These are phyloP conservation scores for Cymodocea nodosa DNA, from an alignment of 116 monocot genomes.

Conservation along the genomic window DNA sequence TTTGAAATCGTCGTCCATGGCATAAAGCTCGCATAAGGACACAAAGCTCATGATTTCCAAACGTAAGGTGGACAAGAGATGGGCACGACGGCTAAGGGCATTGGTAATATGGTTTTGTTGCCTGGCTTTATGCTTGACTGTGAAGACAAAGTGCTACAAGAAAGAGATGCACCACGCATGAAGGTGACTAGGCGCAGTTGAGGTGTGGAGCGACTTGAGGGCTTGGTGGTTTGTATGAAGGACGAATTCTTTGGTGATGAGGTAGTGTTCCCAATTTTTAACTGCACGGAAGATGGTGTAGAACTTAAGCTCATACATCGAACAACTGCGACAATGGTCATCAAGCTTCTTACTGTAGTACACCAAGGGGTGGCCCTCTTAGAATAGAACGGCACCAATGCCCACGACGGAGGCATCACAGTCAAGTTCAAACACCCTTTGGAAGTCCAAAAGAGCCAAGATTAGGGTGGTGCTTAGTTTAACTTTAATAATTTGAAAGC, in stretches of 20 bases:
- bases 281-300: slow-evolving; percentile 3
- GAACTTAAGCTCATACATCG: slow-evolving; percentile 6
- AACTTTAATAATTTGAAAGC: neutral
- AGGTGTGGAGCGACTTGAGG: neutral
- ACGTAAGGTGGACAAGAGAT: no score
- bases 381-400: slow-evolving; percentile 1
- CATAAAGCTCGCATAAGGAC: no score
- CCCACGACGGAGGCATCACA: slow-evolving; percentile 6
- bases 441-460: slow-evolving; percentile 2
- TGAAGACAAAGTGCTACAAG: neutral
- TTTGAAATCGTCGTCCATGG: no score
- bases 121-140: neutral
- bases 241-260: neutral
- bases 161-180: neutral
- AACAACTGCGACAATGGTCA: neutral
- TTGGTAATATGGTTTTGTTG: neutral
- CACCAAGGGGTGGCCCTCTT: neutral
- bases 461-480: neutral
- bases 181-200: neutral
- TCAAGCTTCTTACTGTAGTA: slow-evolving; percentile 8
- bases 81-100: neutral
- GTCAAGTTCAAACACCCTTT: neutral
- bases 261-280: slow-evolving; percentile 6
- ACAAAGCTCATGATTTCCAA: no score
- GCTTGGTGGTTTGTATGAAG: slow-evolving; percentile 2